Conservation (phyloP, 2,329 filamentous ascomycete species). For the Sporothrix inflata region DNA sequence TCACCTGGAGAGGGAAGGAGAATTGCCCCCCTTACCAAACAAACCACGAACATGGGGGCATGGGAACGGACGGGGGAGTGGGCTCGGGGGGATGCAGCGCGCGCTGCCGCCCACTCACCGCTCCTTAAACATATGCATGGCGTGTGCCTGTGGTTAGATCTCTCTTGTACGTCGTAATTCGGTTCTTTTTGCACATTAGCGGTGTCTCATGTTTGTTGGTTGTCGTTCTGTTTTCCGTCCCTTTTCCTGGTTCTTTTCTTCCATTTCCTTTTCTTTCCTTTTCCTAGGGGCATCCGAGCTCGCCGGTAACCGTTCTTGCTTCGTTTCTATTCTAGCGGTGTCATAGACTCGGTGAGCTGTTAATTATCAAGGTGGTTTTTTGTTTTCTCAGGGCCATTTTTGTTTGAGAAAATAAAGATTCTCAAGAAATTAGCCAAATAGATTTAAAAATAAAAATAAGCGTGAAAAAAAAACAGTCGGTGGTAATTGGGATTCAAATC, state of each 20-base stretch:
- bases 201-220: slow-evolving; percentile 5
- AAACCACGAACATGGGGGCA: neutral
- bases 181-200: slow-evolving; percentile 6
- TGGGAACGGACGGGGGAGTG: neutral
- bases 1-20: neutral
- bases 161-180: neutral
- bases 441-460: neutral
- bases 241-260: neutral
- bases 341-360: neutral
- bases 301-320: neutral
- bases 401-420: neutral
- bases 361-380: neutral
- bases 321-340: neutral
- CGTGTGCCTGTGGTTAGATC: slow-evolving; percentile 12
- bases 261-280: neutral
- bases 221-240: neutral
- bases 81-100: neutral
- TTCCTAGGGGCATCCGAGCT: slow-evolving; percentile 9
- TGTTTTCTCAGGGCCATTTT: too few relatives aligned
- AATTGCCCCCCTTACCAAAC: neutral
- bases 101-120: slow-evolving; percentile 14
- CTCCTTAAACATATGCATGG: neutral
- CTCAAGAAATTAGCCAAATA: neutral
- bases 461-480: neutral
- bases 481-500: neutral